phyloP scores from a whole-genome alignment of 768 basidiomycete genomes.

The Heimioporus sp. region DNA sequence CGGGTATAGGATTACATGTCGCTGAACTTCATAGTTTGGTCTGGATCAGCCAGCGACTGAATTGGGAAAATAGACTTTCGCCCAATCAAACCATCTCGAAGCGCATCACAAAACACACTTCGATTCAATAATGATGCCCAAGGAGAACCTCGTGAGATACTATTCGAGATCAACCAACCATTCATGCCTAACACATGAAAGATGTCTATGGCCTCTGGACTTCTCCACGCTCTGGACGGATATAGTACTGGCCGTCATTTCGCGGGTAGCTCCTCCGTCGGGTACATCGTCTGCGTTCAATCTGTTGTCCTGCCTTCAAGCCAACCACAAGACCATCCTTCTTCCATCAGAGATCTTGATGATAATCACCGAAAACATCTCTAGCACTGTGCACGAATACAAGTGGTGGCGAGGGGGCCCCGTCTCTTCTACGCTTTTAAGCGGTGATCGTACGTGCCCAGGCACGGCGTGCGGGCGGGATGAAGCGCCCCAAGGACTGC shows the following conservation, averaged over 20 bases:
- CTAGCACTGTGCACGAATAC: background rate
- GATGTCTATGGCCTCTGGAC: background rate
- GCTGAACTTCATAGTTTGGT: too few relatives aligned
- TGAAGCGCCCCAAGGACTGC: slow-evolving; percentile 57
- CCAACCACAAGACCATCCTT: background rate
- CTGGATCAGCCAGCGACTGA: too few relatives aligned
- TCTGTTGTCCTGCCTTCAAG: background rate
- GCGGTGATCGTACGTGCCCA: slow-evolving; percentile 22
- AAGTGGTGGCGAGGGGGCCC: background rate
- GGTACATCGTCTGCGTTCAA: background rate
- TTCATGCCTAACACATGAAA: background rate
- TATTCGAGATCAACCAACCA: background rate
- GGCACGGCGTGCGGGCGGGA: slow-evolving; percentile 44
- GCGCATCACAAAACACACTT: too few relatives aligned
- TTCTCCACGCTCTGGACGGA: background rate
- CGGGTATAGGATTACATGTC: too few relatives aligned
- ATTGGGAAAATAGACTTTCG: too few relatives aligned
- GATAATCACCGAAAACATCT: background rate
- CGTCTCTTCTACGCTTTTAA: background rate
- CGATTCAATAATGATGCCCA: background rate
- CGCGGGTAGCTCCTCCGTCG: background rate
- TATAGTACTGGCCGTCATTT: background rate
- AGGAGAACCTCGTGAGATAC: background rate
- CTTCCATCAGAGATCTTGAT: background rate
- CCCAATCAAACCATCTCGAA: too few relatives aligned